Percentiles rank a stretch among this genome's conserved stretches.
Evolutionary conservation across 345 rosid species (phyloP).

Genomic region (Acer saccharum): DNA sequence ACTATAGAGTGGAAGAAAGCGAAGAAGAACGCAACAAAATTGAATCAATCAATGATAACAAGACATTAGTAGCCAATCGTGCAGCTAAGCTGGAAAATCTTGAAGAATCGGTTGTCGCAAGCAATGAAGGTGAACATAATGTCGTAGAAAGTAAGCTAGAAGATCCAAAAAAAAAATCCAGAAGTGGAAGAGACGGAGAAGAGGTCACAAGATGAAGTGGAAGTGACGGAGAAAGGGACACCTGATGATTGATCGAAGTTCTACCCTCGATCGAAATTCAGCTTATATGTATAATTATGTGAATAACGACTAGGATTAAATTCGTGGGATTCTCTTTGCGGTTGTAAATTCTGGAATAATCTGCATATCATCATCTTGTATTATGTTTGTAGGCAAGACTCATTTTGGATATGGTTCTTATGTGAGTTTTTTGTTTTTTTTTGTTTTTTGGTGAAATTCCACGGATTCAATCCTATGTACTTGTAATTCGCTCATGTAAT

Average conservation of each 20-base stretch:
- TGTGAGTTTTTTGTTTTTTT: neutral
- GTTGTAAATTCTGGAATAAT: constrained; percentile 4
- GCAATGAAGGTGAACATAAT: constrained; percentile 5
- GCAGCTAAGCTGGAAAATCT: constrained; percentile 17
- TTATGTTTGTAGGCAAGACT: neutral
- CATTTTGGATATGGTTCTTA: neutral
- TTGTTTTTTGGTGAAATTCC: neutral
- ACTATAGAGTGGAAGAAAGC: constrained; percentile 53
- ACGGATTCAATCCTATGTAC: neutral
- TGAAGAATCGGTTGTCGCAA: constrained; percentile 17
- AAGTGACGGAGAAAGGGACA: no score
- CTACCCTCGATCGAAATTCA: no score
- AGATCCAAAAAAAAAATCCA: no score
- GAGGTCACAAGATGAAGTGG: no score
- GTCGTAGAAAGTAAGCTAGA: neutral
- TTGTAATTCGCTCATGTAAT: neutral
- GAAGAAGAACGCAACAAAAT: constrained; percentile 22
- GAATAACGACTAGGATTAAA: no score
- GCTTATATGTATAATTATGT: no score
- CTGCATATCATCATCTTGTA: neutral
- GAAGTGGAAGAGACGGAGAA: no score
- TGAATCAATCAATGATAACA: constrained; percentile 11
- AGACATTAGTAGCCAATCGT: constrained; percentile 18
- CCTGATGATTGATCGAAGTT: no score
- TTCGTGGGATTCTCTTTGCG: neutral